Base-by-base conservation (phyloP, 495 filamentous ascomycete genomes). In the Acidiella bohemica region DNA sequence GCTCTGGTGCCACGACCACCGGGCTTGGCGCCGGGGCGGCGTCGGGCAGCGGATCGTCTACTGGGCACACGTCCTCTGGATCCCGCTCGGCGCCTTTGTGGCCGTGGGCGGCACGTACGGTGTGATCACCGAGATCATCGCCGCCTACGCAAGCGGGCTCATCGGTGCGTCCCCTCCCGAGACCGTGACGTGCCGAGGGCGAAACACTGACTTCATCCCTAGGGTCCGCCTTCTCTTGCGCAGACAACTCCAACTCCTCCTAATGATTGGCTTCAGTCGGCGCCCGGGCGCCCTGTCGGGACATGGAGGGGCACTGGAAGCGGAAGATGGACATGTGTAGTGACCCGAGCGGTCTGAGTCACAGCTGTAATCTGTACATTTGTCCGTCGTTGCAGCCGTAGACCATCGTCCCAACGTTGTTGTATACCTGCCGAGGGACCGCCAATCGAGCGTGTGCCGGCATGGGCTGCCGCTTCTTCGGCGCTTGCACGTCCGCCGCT, bases 1-100 rank as follows among this genome's bases (percentile, higher is more conserved):
- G 52, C 39, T 70, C n/a, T 71, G 67, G 67, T 19, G 70, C 19
- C 57, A 66, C 49, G 61, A 61, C 32, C 60, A 66, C 40, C 41
- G 42, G 0, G 41, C 60, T 23, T 67, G 64, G 40, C 47, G 55
- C 44, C 58, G 33, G 4, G 62, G 59, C 0, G 49, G 13, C 16
- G 29, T 41, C 5, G 27, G 22, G 24, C 44, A 56, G 42, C 53
- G 54, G 36, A 22, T 41, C 3, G 27, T 39, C 7, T 63, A 45
- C 33, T 44, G 30, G 33, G 16, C 51, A 10, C 52, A 61, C 36
- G 51, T 36, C 27, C 42, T 54, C 11, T 44, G 61, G 46, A 49
- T 54, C 4, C 10, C 50, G 4, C 41, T 60, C 0, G 57, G 53
- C 1, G 22, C 41, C 0, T 63, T 63, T 39, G 33, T 63, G 22